Base-by-base conservation (phyloP, 192 early-diverging fungal genomes). In the Coemansia sp. region DNA sequence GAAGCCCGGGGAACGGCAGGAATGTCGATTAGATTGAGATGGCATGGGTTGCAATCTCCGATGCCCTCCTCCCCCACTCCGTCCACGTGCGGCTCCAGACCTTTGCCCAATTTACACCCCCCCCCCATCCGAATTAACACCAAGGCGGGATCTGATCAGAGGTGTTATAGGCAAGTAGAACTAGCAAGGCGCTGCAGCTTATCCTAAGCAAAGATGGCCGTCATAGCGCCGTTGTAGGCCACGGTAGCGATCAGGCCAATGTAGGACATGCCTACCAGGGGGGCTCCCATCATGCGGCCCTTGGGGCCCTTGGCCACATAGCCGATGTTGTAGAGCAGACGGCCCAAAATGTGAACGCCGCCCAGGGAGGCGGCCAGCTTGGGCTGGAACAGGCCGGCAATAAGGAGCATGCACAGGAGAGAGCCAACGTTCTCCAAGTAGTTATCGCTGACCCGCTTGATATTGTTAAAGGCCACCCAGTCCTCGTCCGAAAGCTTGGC, bases 371-470 rank as follows among this genome's bases (percentile, higher is more conserved):
- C 66, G 0, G 76, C 56, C 12, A 58, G 32, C 27, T 47, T 40
- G 3, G 76, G 76, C 29, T 67, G 60, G 51, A 60, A 78, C 38
- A 78, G 11, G 0, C 71, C 76, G 3, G 71, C 50, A 2, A 57
- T 13, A 7, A 67, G 13, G 20, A 75, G 52, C 36, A 59, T 55
- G 3, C 44, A 22, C 20, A 67, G 56, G 0, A 64, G 60, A 11
- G 47, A 18, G 13, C 58, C 52, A 6, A 75, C 20, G 20, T 63
- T 50, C 55, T 78, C 76, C 20, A 33, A 38, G 54, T 78, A 78
- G 45, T 78, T 70, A 19, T 67, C 63, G 67, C 67, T 74, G 3
- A 56, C 58, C 7, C 76, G 64, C 57, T 78, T 67, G 48, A 68
- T 44, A 37, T 62, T 69, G 65, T 78, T 78, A 45, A 78, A 78